Percentiles rank a stretch among this genome's conserved stretches.
These are phyloP conservation scores for Oenanthe javanica DNA, from an alignment of 140 eudicot genomes.

Conservation along the genomic window DNA sequence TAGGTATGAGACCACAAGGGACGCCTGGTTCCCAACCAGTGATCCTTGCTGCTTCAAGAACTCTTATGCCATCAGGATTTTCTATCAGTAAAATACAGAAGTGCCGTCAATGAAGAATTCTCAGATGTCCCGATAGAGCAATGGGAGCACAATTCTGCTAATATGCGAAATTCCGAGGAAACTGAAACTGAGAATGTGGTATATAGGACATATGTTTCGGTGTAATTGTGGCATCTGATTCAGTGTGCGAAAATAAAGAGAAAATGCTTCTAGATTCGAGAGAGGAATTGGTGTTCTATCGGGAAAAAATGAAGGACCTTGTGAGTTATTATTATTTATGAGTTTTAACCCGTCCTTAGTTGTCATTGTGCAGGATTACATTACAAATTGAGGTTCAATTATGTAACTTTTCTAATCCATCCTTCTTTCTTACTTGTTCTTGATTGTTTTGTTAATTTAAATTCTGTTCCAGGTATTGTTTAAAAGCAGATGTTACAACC, in stretches of 20 bases:
- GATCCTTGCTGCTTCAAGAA: slow-evolving; percentile 52
- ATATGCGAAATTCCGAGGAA: slow-evolving; percentile 21
- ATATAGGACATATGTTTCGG: neutral
- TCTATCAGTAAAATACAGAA: slow-evolving; percentile 46
- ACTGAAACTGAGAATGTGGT: slow-evolving; percentile 35
- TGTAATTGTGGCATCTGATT: neutral
- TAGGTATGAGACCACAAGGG: slow-evolving; percentile 60
- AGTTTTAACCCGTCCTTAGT: neutral
- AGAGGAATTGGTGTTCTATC: slow-evolving; percentile 73
- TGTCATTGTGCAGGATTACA: neutral
- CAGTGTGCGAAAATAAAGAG: slow-evolving; percentile 34
- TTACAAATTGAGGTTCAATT: neutral
- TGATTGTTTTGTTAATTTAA: neutral
- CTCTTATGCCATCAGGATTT: slow-evolving; percentile 40
- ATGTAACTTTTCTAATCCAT: neutral
- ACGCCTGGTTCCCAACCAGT: slow-evolving; percentile 48
- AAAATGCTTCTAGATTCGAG: slow-evolving; percentile 74
- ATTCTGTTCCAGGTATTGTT: slow-evolving; percentile 56
- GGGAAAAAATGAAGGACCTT: slow-evolving; percentile 94
- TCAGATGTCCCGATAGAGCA: slow-evolving; percentile 24
- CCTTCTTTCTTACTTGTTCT: slow-evolving; percentile 3
- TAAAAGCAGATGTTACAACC: slow-evolving; percentile 96
- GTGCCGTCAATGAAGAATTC: slow-evolving; percentile 24
- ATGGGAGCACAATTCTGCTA: slow-evolving; percentile 21
- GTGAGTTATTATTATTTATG: slow-evolving; percentile 42